Evolutionary conservation across 2,329 filamentous ascomycete species (phyloP).

Genomic region (Aureobasidium sp.): DNA sequence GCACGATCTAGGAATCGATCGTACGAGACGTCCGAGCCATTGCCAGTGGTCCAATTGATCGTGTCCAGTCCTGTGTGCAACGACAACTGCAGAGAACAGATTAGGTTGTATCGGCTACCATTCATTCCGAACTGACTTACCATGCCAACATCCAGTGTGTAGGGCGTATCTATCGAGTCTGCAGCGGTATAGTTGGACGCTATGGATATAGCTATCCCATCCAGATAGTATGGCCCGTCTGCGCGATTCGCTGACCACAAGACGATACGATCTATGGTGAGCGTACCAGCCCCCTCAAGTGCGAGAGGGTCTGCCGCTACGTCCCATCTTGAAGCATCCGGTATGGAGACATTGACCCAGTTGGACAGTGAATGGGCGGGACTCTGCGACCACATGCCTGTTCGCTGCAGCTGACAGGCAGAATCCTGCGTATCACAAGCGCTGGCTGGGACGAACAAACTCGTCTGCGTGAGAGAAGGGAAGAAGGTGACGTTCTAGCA

Average conservation of each 20-base stretch:
- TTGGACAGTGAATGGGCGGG: not conserved
- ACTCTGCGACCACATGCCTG: not conserved
- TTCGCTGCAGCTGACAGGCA: not conserved
- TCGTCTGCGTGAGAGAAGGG: not conserved
- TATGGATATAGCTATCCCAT: not conserved
- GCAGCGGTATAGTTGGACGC: not conserved
- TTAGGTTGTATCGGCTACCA: not conserved
- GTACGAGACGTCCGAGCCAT: not conserved
- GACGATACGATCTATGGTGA: not conserved
- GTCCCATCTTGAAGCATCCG: not conserved
- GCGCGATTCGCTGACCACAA: not conserved
- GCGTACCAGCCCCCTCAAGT: not conserved
- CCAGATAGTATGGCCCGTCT: not conserved
- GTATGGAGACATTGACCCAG: not conserved
- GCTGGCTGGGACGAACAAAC: not conserved
- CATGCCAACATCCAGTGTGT: constrained; percentile 5
- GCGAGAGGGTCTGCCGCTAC: not conserved
- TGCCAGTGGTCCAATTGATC: not conserved
- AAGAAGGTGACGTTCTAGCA: not conserved
- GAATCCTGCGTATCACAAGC: constrained; percentile 3
- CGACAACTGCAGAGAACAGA: not conserved
- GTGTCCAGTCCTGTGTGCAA: not conserved
- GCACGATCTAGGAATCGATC: not conserved
- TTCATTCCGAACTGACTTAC: not conserved
- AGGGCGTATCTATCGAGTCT: not conserved